Evolutionary conservation across 495 filamentous ascomycete species (phyloP).

Genomic region (Talaromyces nanjingensis): DNA sequence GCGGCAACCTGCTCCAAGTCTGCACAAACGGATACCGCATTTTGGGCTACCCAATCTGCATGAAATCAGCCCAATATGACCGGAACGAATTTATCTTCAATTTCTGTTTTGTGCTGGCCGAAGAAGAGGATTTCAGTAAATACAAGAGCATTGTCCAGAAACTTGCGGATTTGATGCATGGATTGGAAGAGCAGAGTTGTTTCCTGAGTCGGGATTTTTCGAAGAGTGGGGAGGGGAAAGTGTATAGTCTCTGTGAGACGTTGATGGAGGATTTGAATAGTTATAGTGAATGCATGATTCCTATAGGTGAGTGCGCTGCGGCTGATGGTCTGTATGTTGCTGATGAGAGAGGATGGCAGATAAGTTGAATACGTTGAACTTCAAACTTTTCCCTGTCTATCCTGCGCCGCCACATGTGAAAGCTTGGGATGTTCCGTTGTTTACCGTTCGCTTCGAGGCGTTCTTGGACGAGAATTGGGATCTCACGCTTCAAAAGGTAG

Average conservation of each 20-base stretch:
- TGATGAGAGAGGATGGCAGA: slow-evolving; percentile 32
- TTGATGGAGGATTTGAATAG: slow-evolving; percentile 94
- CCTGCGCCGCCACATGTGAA: slow-evolving; percentile 68
- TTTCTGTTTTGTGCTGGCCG: slow-evolving; percentile 78
- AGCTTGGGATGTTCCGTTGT: slow-evolving; percentile 84
- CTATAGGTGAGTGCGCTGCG: slow-evolving; percentile 54
- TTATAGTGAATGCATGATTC: slow-evolving; percentile 97
- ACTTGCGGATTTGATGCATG: slow-evolving; percentile 75
- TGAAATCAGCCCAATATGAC: slow-evolving; percentile 65
- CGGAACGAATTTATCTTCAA: slow-evolving; percentile 99
- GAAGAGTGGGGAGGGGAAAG: slow-evolving; percentile 48
- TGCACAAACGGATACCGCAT: slow-evolving; percentile 71
- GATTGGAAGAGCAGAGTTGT: slow-evolving; percentile 77
- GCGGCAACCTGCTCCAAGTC: slow-evolving; percentile 72
- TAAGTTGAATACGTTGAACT: slow-evolving; percentile 89
- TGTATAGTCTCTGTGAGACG: slow-evolving; percentile 81
- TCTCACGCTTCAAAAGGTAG: slow-evolving; percentile 70
- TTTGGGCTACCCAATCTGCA: slow-evolving; percentile 83
- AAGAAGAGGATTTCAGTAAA: slow-evolving; percentile 55
- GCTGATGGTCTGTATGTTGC: slow-evolving; percentile 23
- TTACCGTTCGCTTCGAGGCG: slow-evolving; percentile 70
- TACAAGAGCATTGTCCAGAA: slow-evolving; percentile 83
- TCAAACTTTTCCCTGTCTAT: slow-evolving; percentile 88
- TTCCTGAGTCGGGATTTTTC: slow-evolving; percentile 52
- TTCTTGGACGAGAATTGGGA: slow-evolving; percentile 85